Percentiles rank a stretch among this genome's conserved stretches.
Conservation (phyloP, 495 filamentous ascomycete species). For the Achaetomiella virescens region DNA sequence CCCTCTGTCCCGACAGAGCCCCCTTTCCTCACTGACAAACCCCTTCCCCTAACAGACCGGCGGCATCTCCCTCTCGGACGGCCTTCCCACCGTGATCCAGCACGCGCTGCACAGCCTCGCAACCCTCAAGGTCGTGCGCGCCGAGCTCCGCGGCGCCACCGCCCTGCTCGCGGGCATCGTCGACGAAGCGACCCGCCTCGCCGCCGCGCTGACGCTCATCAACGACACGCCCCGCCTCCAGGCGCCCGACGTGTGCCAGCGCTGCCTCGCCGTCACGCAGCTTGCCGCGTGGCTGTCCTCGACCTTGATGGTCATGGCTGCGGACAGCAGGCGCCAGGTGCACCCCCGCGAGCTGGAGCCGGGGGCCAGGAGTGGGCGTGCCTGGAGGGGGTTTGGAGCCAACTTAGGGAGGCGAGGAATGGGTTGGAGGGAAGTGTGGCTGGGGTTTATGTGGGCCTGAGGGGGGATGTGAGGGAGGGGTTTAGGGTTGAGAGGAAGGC, state of each 20-base stretch:
- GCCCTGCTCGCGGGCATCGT: neutral
- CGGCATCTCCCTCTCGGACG: neutral
- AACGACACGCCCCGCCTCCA: conserved; percentile 1
- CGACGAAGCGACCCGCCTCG: neutral
- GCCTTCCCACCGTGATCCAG: neutral
- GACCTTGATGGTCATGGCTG: conserved; percentile 15
- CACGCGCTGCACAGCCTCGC: neutral
- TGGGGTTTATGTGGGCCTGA: conserved; percentile 6
- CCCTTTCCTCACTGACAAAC: neutral
- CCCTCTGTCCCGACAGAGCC: too few species aligned
- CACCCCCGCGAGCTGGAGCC: neutral
- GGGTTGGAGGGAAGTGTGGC: conserved; percentile 2
- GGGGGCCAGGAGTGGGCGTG: neutral
- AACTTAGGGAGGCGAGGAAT: conserved; percentile 1
- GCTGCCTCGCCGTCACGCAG: conserved; percentile 2
- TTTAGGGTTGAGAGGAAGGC: neutral
- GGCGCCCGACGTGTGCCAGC: conserved; percentile 4
- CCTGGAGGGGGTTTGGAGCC: conserved; percentile 8
- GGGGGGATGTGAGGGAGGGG: conserved; percentile 6
- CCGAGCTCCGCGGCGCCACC: neutral
- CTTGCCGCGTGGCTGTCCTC: neutral
- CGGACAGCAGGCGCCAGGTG: conserved; percentile 8
- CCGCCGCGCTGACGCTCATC: neutral
- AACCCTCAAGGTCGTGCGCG: neutral
- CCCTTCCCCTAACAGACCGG: neutral